Base-by-base conservation (phyloP, 768 basidiomycete genomes). In the Mycena alexandri region DNA sequence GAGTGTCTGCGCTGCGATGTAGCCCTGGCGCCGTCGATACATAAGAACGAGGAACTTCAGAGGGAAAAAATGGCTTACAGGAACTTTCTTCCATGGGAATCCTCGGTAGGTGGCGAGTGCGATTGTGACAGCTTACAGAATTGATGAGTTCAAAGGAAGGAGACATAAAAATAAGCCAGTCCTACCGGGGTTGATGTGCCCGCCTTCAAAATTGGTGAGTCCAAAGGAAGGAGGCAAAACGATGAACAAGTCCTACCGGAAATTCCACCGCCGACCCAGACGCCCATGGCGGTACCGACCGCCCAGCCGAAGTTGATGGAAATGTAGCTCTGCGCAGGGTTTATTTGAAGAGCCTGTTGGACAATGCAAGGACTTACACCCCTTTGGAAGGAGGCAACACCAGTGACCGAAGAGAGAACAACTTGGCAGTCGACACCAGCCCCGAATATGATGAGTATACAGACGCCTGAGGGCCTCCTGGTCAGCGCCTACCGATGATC, bases 61-160 rank as follows among this genome's bases (percentile, higher is more conserved):
- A 9, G 5, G 9, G 8, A 24, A 17, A 25, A 13, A 34, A 24
- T 11, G 11, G 51, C 62, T 67, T 75, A 81, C 71, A 0, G 93
- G 93, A 0, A 93, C 93, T 75, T 94, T 94, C 70, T 83, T 84
- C 90, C 91, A 91, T 0, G 93, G 92, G 77, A 95, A 94, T 51
- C 83, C 84, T 68, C 93, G 87, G 76, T 89, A 88, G 3, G 86
- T 81, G 5, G 91, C 91, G 50, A 93, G 73, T 16, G 88, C 84
- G 55, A 95, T 77, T 19, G 93, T 95, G 25, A 89, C 90, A 36
- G 89, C 89, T 85, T n/a, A n/a, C n/a, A n/a, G n/a, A 1, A 43
- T 56, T 12, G 51, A 38, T 29, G n/a, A 24, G 9, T 3, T 25
- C 7, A 17, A 50, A 19, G 11, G 21, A 12, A 10, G 17, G 22